phyloP scores from a whole-genome alignment of 768 basidiomycete species.

The Dentipellis fragilis region DNA sequence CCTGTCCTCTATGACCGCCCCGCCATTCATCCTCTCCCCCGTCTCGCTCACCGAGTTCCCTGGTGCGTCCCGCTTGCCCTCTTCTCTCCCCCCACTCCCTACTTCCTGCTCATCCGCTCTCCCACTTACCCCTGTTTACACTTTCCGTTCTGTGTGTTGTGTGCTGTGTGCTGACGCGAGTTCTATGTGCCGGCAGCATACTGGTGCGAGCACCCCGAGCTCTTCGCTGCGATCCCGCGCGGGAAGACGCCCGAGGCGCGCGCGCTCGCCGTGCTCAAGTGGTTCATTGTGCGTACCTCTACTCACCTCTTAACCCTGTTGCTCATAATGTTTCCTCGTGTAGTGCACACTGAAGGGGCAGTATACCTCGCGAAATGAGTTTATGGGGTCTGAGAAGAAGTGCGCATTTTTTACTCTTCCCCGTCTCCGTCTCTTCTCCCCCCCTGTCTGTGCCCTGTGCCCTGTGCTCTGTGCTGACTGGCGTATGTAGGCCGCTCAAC shows the following conservation, averaged over 20 bases:
- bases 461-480: conserved; percentile 9
- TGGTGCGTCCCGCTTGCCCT: conserved; percentile 34
- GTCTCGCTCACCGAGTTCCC: conserved; percentile 89
- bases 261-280: conserved; percentile 72
- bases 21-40: conserved; percentile 88
- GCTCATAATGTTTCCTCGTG: not conserved
- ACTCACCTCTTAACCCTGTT: not conserved
- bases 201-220: conserved; percentile 91
- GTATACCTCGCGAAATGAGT: conserved; percentile 90
- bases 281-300: conserved; percentile 73
- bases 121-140: not conserved
- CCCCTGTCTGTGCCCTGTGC: too few species aligned
- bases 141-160: not conserved
- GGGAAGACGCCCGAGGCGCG: conserved; percentile 67
- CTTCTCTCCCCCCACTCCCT: conserved; percentile 4
- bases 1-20: conserved; percentile 74
- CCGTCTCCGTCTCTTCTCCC: not conserved
- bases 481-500: conserved; percentile 70
- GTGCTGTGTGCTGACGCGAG: conserved; percentile 1
- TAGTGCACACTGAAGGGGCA: conserved; percentile 91
- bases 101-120: conserved; percentile 1
- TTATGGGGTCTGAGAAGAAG: conserved; percentile 98
- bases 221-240: conserved; percentile 81
- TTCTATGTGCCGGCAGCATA: conserved; percentile 45
- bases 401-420: conserved; percentile 27